phyloP scores from a whole-genome alignment of 176 grass and related monocot genomes.

The Tillandsia fasciculata region DNA sequence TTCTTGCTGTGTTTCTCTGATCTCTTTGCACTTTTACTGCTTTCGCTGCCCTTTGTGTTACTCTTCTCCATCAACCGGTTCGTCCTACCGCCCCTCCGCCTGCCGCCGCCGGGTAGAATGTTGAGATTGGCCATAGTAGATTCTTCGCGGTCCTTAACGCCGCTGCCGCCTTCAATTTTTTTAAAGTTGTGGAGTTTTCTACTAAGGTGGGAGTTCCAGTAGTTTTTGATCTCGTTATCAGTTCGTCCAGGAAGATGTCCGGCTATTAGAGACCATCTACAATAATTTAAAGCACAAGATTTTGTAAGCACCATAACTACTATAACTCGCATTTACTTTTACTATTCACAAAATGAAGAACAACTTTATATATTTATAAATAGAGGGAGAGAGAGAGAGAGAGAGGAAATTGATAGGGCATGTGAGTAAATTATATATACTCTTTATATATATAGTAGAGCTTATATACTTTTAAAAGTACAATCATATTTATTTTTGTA shows the following conservation, averaged over 20 bases:
- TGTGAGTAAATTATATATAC: no score
- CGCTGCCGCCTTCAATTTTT: not conserved
- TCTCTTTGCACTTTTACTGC: not conserved
- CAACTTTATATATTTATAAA: no score
- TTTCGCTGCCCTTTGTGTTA: not conserved
- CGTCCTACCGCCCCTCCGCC: conserved; percentile 27
- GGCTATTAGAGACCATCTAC: conserved; percentile 55
- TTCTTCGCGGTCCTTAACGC: not conserved
- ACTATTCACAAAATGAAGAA: no score
- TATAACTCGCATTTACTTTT: no score
- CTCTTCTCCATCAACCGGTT: not conserved
- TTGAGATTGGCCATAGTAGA: conserved; percentile 22
- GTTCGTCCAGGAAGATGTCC: conserved; percentile 46
- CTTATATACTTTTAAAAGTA: no score
- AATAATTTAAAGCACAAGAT: not conserved
- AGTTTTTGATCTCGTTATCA: conserved; percentile 53
- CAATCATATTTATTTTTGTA: no score
- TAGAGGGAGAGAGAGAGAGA: no score
- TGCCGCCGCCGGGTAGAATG: conserved; percentile 36
- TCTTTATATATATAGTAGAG: no score
- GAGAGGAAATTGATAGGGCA: no score
- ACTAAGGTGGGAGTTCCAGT: conserved; percentile 55
- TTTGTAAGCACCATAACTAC: not conserved
- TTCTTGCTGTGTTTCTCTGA: not conserved
- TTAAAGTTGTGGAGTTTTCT: conserved; percentile 3